These are phyloP conservation scores for Candida tallmaniae DNA, from an alignment of 805 yeast species.

Conservation along the genomic window DNA sequence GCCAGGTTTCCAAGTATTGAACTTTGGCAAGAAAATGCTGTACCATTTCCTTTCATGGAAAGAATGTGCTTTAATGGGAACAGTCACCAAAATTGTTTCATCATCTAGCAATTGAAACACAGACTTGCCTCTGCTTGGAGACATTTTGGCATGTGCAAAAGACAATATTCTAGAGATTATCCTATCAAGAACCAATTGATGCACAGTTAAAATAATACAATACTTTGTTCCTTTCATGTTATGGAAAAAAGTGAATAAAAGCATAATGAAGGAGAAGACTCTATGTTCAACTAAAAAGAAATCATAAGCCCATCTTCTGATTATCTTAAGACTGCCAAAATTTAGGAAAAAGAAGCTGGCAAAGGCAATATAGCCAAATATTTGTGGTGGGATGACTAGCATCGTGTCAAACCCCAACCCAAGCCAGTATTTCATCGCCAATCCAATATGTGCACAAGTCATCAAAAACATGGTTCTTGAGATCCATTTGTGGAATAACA, in stretches of 20 bases:
- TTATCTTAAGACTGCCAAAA: conserved; percentile 29
- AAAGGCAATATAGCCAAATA: conserved; percentile 46
- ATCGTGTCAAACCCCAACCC: conserved; percentile 30
- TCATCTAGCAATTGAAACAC: conserved; percentile 38
- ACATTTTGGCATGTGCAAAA: conserved; percentile 25
- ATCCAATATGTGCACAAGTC: conserved; percentile 31
- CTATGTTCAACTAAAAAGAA: conserved; percentile 42
- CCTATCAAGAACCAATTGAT: conserved; percentile 39
- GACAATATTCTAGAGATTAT: conserved; percentile 25
- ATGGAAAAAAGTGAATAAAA: conserved; percentile 40
- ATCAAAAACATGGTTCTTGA: conserved; percentile 36
- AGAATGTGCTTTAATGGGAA: conserved; percentile 26
- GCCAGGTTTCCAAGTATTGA: conserved; percentile 44
- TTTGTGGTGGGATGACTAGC: conserved; percentile 45
- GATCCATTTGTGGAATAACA: conserved; percentile 41
- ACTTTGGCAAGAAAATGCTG: conserved; percentile 26
- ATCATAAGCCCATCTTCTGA: conserved; percentile 39
- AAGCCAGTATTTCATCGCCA: conserved; percentile 39
- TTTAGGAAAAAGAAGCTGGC: conserved; percentile 31
- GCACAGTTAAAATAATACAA: conserved; percentile 37
- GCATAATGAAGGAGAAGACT: conserved; percentile 37
- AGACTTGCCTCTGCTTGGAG: conserved; percentile 37
- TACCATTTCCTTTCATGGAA: conserved; percentile 21
- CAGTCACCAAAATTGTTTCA: conserved; percentile 33
- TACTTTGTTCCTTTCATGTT: conserved; percentile 27